Conservation (phyloP, 2,329 filamentous ascomycete species). For the Fusarium acutatum region DNA sequence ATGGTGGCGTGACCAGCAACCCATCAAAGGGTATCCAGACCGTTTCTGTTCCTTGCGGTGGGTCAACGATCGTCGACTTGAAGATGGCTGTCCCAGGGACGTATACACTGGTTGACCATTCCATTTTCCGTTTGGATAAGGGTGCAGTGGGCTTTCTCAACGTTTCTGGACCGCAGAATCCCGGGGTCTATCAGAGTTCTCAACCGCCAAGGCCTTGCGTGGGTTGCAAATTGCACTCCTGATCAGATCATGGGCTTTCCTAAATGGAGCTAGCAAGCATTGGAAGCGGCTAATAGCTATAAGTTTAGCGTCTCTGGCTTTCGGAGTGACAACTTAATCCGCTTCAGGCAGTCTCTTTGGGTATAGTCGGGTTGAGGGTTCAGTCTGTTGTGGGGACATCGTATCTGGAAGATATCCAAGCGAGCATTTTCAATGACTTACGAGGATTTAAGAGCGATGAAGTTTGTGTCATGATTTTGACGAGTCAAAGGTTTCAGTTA, state of each 20-base stretch:
- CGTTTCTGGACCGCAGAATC: background rate
- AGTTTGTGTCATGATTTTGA: background rate
- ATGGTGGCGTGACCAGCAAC: constrained; percentile 1
- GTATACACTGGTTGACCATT: constrained; percentile 12
- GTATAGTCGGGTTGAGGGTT: background rate
- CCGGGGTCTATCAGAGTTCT: background rate
- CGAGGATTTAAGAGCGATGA: too few relatives aligned
- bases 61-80: constrained; percentile 19
- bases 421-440: background rate
- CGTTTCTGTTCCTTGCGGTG: constrained; percentile 5
- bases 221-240: background rate
- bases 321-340: background rate
- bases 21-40: constrained; percentile 15
- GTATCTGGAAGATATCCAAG: background rate
- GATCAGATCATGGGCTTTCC: background rate
- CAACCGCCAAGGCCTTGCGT: background rate
- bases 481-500: background rate
- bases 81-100: constrained; percentile 23
- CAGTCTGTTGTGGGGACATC: background rate
- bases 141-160: constrained; percentile 10
- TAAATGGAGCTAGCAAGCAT: background rate
- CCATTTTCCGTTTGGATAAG: constrained; percentile 21
- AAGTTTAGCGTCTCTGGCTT: background rate
- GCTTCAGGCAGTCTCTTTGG: background rate
- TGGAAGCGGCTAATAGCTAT: background rate